phyloP scores from a whole-genome alignment of 164 flowering plant species.

The Echeveria elegans region DNA sequence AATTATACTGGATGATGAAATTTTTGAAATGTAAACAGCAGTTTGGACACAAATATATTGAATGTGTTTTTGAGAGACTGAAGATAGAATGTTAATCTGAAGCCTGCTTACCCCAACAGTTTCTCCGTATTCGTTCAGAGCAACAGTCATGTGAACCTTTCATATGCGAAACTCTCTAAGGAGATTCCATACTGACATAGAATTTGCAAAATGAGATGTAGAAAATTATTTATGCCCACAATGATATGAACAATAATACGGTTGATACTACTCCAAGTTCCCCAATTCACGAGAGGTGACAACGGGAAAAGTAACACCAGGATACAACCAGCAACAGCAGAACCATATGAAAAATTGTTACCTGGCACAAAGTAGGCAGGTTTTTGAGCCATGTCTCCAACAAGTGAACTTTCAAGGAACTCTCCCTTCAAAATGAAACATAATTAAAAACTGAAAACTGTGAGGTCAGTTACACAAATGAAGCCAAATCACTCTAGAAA shows the following conservation, averaged over 20 bases:
- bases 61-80: too few species aligned
- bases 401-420: constrained; percentile 65
- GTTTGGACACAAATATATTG: neutral
- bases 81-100: neutral
- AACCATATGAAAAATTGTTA: constrained; percentile 18
- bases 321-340: neutral
- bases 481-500: constrained; percentile 11
- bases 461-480: constrained; percentile 12
- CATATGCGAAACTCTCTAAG: constrained; percentile 96
- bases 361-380: constrained; percentile 99
- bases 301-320: neutral
- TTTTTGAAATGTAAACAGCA: neutral
- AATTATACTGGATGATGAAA: neutral
- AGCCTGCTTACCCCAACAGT: constrained; percentile 84
- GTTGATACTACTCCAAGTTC: neutral
- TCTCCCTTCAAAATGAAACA: constrained; percentile 92
- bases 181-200: constrained; percentile 98
- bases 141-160: constrained; percentile 99
- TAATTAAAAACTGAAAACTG: constrained; percentile 26
- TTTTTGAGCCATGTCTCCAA: constrained; percentile 90
- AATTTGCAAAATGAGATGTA: constrained; percentile 48
- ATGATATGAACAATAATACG: neutral
- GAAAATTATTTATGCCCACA: neutral
- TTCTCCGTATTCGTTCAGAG: constrained; percentile 98
- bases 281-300: neutral